These are phyloP conservation scores for Tetramitus jugosus DNA, from an alignment of 208 protist genomes.

Conservation along the genomic window DNA sequence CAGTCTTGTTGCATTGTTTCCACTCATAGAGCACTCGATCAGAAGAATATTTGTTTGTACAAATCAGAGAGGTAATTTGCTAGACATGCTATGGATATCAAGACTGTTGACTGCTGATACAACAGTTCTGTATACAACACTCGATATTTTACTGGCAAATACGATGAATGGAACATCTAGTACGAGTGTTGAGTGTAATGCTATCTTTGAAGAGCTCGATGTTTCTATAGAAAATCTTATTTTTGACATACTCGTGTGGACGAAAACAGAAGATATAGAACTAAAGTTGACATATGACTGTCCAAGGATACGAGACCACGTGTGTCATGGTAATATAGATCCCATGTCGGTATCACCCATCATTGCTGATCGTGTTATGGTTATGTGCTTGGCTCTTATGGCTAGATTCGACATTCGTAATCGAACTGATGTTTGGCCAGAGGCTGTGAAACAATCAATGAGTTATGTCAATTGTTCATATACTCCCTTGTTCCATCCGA, in stretches of 20 bases:
- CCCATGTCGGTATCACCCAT: neutral
- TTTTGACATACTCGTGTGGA: constrained; percentile 11
- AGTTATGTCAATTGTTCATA: neutral
- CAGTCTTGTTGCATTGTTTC: neutral
- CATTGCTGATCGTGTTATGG: neutral
- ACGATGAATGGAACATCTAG: too few species aligned
- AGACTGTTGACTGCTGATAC: neutral
- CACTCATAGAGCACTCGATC: constrained; percentile 2
- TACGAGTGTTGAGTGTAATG: too few species aligned
- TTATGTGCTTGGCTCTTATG: neutral
- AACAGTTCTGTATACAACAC: neutral
- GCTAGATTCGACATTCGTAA: neutral
- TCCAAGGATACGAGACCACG: neutral
- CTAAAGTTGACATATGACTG: too few species aligned
- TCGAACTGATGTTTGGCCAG: neutral
- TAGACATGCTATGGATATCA: too few species aligned
- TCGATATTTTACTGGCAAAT: neutral
- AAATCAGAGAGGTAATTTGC: neutral
- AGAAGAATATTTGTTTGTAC: constrained; percentile 8
- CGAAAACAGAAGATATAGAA: neutral
- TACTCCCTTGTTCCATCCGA: neutral
- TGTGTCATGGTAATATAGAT: constrained; percentile 13
- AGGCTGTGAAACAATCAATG: neutral
- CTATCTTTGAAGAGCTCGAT: constrained; percentile 8
- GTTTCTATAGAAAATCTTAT: neutral